Evolutionary conservation across 371 early-diverging fungal species (phyloP).

Genomic region (Mucor mucedo): DNA sequence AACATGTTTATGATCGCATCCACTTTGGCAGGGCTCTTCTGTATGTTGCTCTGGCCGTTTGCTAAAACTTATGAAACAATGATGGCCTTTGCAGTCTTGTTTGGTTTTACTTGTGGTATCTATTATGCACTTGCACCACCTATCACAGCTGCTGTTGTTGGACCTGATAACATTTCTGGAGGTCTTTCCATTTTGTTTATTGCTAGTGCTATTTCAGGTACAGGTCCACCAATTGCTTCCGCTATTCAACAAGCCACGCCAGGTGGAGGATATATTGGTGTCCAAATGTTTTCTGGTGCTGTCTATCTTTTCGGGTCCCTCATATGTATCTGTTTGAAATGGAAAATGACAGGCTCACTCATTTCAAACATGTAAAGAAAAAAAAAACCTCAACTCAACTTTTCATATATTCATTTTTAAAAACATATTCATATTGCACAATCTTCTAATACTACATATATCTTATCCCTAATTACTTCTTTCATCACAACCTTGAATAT

Average conservation of each 20-base stretch:
- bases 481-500: too few species aligned
- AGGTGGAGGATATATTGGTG: constrained; percentile 36
- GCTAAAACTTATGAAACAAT: constrained; percentile 50
- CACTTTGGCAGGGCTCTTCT: constrained; percentile 39
- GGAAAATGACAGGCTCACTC: constrained; percentile 29
- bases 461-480: neutral
- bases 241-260: constrained; percentile 38
- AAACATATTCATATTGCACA: neutral
- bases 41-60: constrained; percentile 63
- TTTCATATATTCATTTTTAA: too few species aligned
- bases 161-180: constrained; percentile 53
- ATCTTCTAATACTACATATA: neutral
- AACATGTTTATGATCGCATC: constrained; percentile 36
- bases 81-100: constrained; percentile 54
- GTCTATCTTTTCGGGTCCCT: constrained; percentile 39
- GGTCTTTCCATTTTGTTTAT: constrained; percentile 63
- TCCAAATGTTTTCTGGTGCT: constrained; percentile 48
- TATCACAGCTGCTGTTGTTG: constrained; percentile 60
- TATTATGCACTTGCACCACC: constrained; percentile 56
- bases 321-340: constrained; percentile 27
- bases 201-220: constrained; percentile 41
- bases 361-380: constrained; percentile 29
- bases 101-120: constrained; percentile 48
- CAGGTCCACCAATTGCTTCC: constrained; percentile 40
- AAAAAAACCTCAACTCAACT: neutral